These are phyloP conservation scores for Strobilomyces confusus DNA, from an alignment of 768 basidiomycete genomes.

Conservation along the genomic window DNA sequence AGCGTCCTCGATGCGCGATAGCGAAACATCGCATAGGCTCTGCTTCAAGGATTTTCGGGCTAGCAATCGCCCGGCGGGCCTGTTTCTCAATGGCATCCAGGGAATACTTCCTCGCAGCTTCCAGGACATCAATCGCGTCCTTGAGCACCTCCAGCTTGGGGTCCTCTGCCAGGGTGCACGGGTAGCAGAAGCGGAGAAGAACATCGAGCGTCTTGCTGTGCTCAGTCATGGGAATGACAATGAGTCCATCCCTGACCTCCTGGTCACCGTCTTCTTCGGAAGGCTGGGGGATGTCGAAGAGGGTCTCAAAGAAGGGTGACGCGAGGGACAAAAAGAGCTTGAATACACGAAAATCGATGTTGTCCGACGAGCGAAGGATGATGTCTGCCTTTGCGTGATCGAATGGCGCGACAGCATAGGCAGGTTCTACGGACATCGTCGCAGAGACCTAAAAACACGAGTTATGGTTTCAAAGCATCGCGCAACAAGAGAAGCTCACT, in stretches of 20 bases:
- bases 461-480: too few relatives aligned
- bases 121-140: slow-evolving; percentile 9
- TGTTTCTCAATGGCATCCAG: slow-evolving; percentile 12
- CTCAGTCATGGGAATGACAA: background rate
- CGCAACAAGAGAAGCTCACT: background rate
- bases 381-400: background rate
- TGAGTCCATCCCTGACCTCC: too few relatives aligned
- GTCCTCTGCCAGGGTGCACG: slow-evolving; percentile 19
- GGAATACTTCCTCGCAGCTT: slow-evolving; percentile 15
- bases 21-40: slow-evolving; percentile 8
- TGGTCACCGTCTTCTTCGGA: background rate
- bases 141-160: slow-evolving; percentile 12
- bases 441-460: background rate
- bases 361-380: too few relatives aligned
- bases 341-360: slow-evolving; percentile 11
- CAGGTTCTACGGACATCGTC: background rate
- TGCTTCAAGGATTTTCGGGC: slow-evolving; percentile 16
- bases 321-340: slow-evolving; percentile 27
- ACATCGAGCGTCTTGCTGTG: slow-evolving; percentile 11
- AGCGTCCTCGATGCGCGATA: too few relatives aligned
- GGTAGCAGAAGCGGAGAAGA: slow-evolving; percentile 7
- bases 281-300: slow-evolving; percentile 31
- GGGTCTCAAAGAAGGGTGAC: slow-evolving; percentile 29
- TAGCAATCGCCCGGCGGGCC: slow-evolving; percentile 2
- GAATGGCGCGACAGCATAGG: slow-evolving; percentile 19